These are phyloP conservation scores for Floccularia luteovirens DNA, from an alignment of 768 basidiomycete species.

Conservation along the genomic window DNA sequence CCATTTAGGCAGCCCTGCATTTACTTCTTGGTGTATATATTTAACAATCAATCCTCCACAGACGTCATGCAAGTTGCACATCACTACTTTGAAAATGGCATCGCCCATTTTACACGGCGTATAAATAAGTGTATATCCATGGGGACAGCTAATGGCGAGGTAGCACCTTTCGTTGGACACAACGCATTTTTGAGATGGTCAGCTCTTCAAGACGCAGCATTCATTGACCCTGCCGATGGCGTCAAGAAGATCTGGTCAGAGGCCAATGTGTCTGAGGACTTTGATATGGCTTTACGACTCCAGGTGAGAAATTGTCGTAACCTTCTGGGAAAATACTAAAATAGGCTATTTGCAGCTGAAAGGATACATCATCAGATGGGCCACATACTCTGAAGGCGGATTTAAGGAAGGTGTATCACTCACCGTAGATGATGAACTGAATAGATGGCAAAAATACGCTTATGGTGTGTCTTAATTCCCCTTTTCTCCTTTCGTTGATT, in stretches of 20 bases:
- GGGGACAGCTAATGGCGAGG: slow-evolving; percentile 74
- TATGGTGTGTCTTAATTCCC: slow-evolving; percentile 39
- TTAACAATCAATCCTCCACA: slow-evolving; percentile 12
- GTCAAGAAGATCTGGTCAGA: slow-evolving; percentile 78
- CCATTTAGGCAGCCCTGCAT: not conserved
- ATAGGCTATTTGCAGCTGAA: slow-evolving; percentile 25
- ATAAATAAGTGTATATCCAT: slow-evolving; percentile 82
- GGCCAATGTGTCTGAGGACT: slow-evolving; percentile 76
- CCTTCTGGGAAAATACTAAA: not conserved
- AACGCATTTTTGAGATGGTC: slow-evolving; percentile 89
- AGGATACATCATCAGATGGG: slow-evolving; percentile 78
- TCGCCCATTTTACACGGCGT: slow-evolving; percentile 81
- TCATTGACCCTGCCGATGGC: slow-evolving; percentile 58
- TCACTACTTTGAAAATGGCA: slow-evolving; percentile 88
- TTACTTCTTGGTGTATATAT: not conserved
- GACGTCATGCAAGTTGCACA: slow-evolving; percentile 89
- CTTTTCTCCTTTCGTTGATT: not conserved
- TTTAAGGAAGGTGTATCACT: slow-evolving; percentile 92
- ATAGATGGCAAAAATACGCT: slow-evolving; percentile 87
- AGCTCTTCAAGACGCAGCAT: slow-evolving; percentile 81
- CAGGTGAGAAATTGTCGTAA: slow-evolving; percentile 21
- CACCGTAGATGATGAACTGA: slow-evolving; percentile 85
- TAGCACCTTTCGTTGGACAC: slow-evolving; percentile 81
- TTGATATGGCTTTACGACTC: slow-evolving; percentile 71
- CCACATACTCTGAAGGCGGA: slow-evolving; percentile 75